These are phyloP conservation scores for Trichoderma brevicompactum DNA, from an alignment of 2,329 filamentous ascomycete genomes.

Conservation along the genomic window DNA sequence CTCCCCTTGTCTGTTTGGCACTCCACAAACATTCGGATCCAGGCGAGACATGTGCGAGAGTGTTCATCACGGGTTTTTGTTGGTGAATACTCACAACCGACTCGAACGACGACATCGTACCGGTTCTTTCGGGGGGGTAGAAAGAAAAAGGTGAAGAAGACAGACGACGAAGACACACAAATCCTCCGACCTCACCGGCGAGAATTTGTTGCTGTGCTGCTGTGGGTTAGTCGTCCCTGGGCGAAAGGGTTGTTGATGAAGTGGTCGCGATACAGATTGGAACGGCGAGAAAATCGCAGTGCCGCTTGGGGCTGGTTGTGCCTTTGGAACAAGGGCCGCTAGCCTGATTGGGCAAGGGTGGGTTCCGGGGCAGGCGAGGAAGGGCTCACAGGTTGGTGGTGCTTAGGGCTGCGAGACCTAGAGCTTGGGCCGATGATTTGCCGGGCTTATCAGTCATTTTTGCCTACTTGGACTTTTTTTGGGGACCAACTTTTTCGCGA, in stretches of 20 bases:
- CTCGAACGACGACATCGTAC: constrained; percentile 72
- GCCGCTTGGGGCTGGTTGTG: constrained; percentile 47
- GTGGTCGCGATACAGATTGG: constrained; percentile 47
- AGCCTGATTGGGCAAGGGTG: constrained; percentile 41
- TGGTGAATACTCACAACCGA: constrained; percentile 64
- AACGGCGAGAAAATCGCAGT: constrained; percentile 48
- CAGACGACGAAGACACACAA: constrained; percentile 43
- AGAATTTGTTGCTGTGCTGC: constrained; percentile 48
- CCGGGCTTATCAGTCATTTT: constrained; percentile 34
- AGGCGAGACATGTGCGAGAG: constrained; percentile 22
- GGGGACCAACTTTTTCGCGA: neutral
- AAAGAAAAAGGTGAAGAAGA: constrained; percentile 40
- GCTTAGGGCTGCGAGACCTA: constrained; percentile 52
- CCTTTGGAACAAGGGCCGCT: constrained; percentile 43
- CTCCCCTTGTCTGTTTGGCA: constrained; percentile 6
- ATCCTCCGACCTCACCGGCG: constrained; percentile 46
- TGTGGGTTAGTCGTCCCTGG: constrained; percentile 50
- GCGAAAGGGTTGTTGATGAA: constrained; percentile 44
- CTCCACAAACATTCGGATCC: constrained; percentile 26
- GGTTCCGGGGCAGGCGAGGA: constrained; percentile 43
- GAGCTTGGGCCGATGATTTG: constrained; percentile 38
- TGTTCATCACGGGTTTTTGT: constrained; percentile 18
- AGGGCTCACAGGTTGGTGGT: constrained; percentile 38
- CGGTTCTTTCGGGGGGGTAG: constrained; percentile 44
- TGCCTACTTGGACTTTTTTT: too few species aligned